Evolutionary conservation across 2,329 filamentous ascomycete genomes (phyloP).

Genomic region (Sarocladium oryzae): DNA sequence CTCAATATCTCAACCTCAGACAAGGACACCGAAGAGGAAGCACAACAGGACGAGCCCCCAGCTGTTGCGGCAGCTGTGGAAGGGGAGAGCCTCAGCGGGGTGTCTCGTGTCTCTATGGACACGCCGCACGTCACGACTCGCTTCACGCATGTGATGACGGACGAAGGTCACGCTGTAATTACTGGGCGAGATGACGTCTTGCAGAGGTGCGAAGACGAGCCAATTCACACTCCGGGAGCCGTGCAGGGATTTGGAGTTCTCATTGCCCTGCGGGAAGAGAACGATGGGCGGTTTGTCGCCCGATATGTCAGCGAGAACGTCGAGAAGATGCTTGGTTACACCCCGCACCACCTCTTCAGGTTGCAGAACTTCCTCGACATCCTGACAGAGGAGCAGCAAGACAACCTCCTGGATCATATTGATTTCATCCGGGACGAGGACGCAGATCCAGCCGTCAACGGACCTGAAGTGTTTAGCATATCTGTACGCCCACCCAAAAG

Average conservation of each 20-base stretch:
- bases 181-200: conserved; percentile 69
- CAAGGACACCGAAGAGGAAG: conserved; percentile 22
- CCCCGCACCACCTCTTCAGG: conserved; percentile 67
- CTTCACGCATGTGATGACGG: conserved; percentile 71
- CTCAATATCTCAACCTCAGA: conserved; percentile 27
- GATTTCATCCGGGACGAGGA: conserved; percentile 84
- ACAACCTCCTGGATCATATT: conserved; percentile 78
- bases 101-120: conserved; percentile 14
- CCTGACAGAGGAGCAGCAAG: conserved; percentile 73
- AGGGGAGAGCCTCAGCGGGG: background rate
- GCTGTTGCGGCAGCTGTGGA: background rate
- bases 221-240: conserved; percentile 80
- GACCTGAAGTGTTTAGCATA: conserved; percentile 80
- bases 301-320: conserved; percentile 80
- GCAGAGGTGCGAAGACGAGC: conserved; percentile 83
- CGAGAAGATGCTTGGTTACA: conserved; percentile 65
- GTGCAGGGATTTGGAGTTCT: conserved; percentile 75
- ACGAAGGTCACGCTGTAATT: conserved; percentile 75
- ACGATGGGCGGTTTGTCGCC: conserved; percentile 60
- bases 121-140: conserved; percentile 59
- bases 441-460: conserved; percentile 65
- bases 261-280: conserved; percentile 65
- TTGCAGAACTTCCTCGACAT: conserved; percentile 76
- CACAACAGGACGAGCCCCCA: background rate
- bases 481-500: conserved; percentile 56